Conservation (phyloP, 2,329 filamentous ascomycete genomes). For the Venturia asperata region DNA sequence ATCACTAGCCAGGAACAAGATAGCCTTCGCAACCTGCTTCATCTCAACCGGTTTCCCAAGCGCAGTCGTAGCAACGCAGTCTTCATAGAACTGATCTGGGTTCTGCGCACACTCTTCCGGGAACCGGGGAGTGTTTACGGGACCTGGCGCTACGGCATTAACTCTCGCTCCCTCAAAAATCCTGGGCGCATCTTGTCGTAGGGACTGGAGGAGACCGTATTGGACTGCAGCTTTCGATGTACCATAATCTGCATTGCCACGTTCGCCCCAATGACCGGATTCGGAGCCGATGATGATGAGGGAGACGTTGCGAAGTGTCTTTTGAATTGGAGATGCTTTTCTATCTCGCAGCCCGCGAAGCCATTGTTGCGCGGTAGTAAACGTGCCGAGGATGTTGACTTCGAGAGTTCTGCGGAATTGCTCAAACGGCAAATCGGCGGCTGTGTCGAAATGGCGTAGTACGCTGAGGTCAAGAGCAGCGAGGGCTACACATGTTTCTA, state of each 20-base stretch:
- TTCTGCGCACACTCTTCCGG: conserved; percentile 35
- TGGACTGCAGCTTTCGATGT: conserved; percentile 42
- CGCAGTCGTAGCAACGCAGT: conserved; percentile 40
- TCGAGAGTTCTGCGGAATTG: conserved; percentile 37
- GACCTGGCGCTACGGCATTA: conserved; percentile 42
- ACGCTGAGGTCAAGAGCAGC: conserved; percentile 40
- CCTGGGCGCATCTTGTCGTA: conserved; percentile 37
- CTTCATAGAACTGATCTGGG: conserved; percentile 35
- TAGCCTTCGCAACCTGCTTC: conserved; percentile 35
- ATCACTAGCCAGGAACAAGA: conserved; percentile 42
- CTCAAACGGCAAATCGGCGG: conserved; percentile 36
- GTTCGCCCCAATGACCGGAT: conserved; percentile 27
- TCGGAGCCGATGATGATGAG: conserved; percentile 42
- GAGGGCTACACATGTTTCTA: conserved; percentile 38
- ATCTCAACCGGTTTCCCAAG: conserved; percentile 33
- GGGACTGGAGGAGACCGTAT: conserved; percentile 36
- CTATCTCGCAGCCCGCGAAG: conserved; percentile 32
- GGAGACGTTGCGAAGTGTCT: conserved; percentile 32
- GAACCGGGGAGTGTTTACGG: conserved; percentile 40
- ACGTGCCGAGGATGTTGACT: conserved; percentile 37
- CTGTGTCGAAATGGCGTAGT: conserved; percentile 32
- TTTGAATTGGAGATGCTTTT: conserved; percentile 20
- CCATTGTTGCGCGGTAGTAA: conserved; percentile 40
- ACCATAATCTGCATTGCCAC: conserved; percentile 38
- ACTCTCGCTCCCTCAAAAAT: conserved; percentile 34